A percentile compares a stretch with the other conserved stretches of the same genome.
Evolutionary conservation across 805 yeast species (phyloP).

Genomic region (Yamadazyma nakazawae): DNA sequence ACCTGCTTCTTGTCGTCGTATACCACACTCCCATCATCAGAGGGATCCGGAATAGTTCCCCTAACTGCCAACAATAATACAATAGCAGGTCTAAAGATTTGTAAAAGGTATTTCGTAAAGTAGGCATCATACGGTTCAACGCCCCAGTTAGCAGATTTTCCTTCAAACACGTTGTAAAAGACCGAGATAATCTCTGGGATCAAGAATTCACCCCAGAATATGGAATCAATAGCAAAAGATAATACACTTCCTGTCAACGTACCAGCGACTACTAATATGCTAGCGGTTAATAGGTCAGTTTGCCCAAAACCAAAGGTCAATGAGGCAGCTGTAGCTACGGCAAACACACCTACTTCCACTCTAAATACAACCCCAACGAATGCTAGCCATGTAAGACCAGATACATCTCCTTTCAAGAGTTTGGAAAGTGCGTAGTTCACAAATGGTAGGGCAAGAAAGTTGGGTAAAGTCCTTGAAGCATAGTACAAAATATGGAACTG

Average conservation of each 20-base stretch:
- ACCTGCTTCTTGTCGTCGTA: slow-evolving; percentile 13
- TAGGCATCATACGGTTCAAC: slow-evolving; percentile 71
- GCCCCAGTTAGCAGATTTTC: slow-evolving; percentile 81
- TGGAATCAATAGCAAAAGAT: slow-evolving; percentile 60
- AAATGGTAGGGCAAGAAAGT: slow-evolving; percentile 76
- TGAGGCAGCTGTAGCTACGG: slow-evolving; percentile 44
- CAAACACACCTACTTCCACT: slow-evolving; percentile 62
- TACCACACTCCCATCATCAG: slow-evolving; percentile 21
- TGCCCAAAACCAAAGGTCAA: slow-evolving; percentile 46
- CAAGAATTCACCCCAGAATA: slow-evolving; percentile 62
- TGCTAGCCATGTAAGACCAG: slow-evolving; percentile 51
- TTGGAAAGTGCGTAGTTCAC: slow-evolving; percentile 54
- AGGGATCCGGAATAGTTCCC: slow-evolving; percentile 43
- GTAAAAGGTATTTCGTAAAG: slow-evolving; percentile 47
- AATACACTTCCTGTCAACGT: slow-evolving; percentile 46
- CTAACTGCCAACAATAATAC: slow-evolving; percentile 37
- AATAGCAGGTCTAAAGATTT: slow-evolving; percentile 42
- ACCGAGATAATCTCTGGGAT: slow-evolving; percentile 78
- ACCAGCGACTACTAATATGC: slow-evolving; percentile 47
- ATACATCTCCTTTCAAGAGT: slow-evolving; percentile 47
- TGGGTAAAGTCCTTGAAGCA: slow-evolving; percentile 84
- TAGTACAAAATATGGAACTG: slow-evolving; percentile 84
- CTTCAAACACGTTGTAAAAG: slow-evolving; percentile 70
- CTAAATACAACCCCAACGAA: slow-evolving; percentile 69
- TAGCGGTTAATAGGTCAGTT: slow-evolving; percentile 37